Conservation (phyloP, 169 alveolate genomes). For the Plasmodium falciparum region DNA sequence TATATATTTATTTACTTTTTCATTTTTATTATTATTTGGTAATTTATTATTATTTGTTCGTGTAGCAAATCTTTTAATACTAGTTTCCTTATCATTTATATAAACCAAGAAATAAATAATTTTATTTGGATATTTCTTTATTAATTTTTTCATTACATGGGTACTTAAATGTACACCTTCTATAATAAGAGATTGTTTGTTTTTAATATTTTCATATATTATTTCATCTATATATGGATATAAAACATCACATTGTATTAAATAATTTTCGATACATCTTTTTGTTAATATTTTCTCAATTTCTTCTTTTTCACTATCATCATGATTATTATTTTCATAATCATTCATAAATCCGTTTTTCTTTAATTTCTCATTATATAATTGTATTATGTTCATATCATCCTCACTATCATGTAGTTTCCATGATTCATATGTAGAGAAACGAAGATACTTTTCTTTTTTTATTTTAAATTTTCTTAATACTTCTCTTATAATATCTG, state of each 20-base stretch:
- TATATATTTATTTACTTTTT: conserved; percentile 65
- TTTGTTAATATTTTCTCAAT: conserved; percentile 1
- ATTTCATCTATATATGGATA: conserved; percentile 55
- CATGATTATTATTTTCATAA: background rate
- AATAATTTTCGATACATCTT: conserved; percentile 57
- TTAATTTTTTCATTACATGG: conserved; percentile 28
- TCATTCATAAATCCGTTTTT: background rate
- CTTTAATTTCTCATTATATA: background rate
- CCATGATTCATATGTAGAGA: conserved; percentile 75
- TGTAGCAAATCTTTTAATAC: conserved; percentile 60
- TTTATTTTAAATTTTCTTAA: conserved; percentile 41
- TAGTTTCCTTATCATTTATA: conserved; percentile 61
- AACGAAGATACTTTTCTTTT: conserved; percentile 41
- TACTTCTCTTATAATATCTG: conserved; percentile 63
- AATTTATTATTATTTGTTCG: conserved; percentile 16
- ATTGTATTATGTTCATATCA: background rate
- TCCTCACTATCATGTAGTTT: conserved; percentile 17
- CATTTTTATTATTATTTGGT: background rate
- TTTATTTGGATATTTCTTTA: conserved; percentile 56
- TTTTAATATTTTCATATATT: conserved; percentile 38
- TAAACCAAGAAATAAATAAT: conserved; percentile 66
- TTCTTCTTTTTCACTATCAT: background rate
- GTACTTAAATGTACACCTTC: conserved; percentile 73
- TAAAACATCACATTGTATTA: conserved; percentile 44
- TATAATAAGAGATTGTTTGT: conserved; percentile 51